phyloP scores from a whole-genome alignment of 805 yeast genomes.

The Scheffersomyces spartinae region DNA sequence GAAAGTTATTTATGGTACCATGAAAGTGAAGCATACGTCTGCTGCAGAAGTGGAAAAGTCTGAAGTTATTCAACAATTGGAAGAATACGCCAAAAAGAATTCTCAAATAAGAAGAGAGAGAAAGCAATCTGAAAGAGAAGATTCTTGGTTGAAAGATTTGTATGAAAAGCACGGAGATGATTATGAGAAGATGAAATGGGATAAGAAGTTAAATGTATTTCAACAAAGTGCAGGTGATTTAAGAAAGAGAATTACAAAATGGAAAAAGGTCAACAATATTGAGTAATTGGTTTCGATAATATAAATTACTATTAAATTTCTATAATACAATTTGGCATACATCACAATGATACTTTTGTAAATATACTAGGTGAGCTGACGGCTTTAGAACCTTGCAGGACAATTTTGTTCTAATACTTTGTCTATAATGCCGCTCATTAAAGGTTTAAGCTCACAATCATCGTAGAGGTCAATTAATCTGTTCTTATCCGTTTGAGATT shows the following conservation, averaged over 20 bases:
- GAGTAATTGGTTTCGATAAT: too few species aligned
- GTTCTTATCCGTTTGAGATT: conserved; percentile 35
- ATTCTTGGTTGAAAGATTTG: conserved; percentile 54
- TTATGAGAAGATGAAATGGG: conserved; percentile 86
- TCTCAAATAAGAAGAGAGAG: conserved; percentile 43
- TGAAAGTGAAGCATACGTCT: conserved; percentile 17
- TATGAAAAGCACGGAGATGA: conserved; percentile 79
- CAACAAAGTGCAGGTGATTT: conserved; percentile 84
- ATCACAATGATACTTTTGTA: too few species aligned
- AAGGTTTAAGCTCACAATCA: conserved; percentile 21
- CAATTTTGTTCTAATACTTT: conserved; percentile 20
- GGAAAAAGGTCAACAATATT: conserved; percentile 43
- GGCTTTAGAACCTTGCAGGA: too few species aligned
- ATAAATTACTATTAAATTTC: too few species aligned
- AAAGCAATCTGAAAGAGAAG: conserved; percentile 60
- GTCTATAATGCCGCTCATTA: conserved; percentile 24
- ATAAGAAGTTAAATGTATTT: conserved; percentile 66
- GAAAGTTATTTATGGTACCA: conserved; percentile 61
- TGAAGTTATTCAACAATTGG: conserved; percentile 59
- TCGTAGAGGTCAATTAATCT: conserved; percentile 23
- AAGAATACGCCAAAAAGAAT: conserved; percentile 31
- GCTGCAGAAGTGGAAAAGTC: conserved; percentile 25
- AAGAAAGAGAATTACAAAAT: conserved; percentile 55
- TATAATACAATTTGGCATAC: too few species aligned
- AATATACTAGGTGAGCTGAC: too few species aligned